These are phyloP conservation scores for Aspergillus sp. DNA, from an alignment of 2,329 filamentous ascomycete species.

Conservation along the genomic window DNA sequence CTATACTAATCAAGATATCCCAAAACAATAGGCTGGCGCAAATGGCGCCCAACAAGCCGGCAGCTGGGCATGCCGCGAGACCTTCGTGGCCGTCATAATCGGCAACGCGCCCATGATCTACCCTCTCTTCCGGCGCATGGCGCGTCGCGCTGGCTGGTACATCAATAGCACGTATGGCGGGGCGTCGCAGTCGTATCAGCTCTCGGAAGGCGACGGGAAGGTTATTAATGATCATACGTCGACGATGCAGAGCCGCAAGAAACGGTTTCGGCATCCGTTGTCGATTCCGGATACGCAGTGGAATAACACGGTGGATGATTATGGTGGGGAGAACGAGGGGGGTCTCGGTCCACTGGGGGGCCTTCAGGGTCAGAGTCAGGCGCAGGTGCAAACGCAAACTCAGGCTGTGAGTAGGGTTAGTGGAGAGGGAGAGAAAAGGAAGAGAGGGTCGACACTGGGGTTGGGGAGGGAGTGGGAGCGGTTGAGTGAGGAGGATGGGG, in stretches of 20 bases:
- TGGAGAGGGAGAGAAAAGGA: not conserved
- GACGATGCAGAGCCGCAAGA: slow-evolving; percentile 4
- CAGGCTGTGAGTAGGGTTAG: not conserved
- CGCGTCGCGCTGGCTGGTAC: slow-evolving; percentile 27
- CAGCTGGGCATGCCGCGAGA: slow-evolving; percentile 47
- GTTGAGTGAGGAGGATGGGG: slow-evolving; percentile 9
- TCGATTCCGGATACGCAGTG: slow-evolving; percentile 33
- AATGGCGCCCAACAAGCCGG: slow-evolving; percentile 43
- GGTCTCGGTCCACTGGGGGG: slow-evolving; percentile 12
- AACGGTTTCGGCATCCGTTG: slow-evolving; percentile 32
- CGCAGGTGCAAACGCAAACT: slow-evolving; percentile 19
- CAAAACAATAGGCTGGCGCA: slow-evolving; percentile 27
- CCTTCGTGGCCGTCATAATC: slow-evolving; percentile 46
- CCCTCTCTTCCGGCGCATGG: slow-evolving; percentile 30
- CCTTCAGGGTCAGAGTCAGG: slow-evolving; percentile 6
- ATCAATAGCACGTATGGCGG: slow-evolving; percentile 18
- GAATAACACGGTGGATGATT: slow-evolving; percentile 28
- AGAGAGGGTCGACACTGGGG: slow-evolving; percentile 17
- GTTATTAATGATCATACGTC: not conserved
- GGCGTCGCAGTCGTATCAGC: slow-evolving; percentile 22
- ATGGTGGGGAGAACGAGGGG: slow-evolving; percentile 14
- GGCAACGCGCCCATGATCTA: slow-evolving; percentile 47
- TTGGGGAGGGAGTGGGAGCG: not conserved
- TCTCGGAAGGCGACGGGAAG: slow-evolving; percentile 19
- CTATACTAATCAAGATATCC: too few species aligned